Base-by-base conservation (phyloP, 1,284 basidiomycete species). In the Paramarasmius palmivorus region DNA sequence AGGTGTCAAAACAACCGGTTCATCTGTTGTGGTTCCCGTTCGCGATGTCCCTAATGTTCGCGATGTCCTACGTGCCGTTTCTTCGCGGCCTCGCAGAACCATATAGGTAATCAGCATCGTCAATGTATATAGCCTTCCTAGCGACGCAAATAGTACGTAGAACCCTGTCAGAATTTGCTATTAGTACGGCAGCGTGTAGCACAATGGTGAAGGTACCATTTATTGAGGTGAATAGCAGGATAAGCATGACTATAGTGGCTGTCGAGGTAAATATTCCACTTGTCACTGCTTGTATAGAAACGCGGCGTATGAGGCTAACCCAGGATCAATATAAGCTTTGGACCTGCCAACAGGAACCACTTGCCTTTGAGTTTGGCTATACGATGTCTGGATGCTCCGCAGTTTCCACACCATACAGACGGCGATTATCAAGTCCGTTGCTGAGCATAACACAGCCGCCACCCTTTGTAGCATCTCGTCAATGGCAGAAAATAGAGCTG, bases 61-160 rank as follows among this genome's bases (percentile, higher is more conserved):
- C 12, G 29, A 32, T 32, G 12, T 32, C 29, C 6, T 12, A 6
- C 29, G 6, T 32, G 29, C 6, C 29, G 29, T 32, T 12, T 32
- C 29, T 32, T 32, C 29, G 12, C 29, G 6, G 6, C 29, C 29
- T 6, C 29, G 29, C 12, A 51, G 36, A 29, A 47, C 29, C 22
- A 55, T 32, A 35, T 46, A 42, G 32, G 50, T 55, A 20, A 50
- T 23, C 7, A 55, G 49, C n/a, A 55, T 45, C 6, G 54, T 55
- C 37, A 55, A 36, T 5, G 54, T 55, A 35, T 55, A 55, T 2
- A 55, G 26, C 22, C 54, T 44, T 17, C 54, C 54, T 17, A 55
- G 23, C 8, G 46, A 40, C n/a, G 42, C 36, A 15, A 55, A 55
- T 23, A 51, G 32, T 15, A 55, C 32, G n/a, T 29, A 19, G 37